phyloP scores from a whole-genome alignment of 1,284 basidiomycete species.

The Malassezia slooffiae region DNA sequence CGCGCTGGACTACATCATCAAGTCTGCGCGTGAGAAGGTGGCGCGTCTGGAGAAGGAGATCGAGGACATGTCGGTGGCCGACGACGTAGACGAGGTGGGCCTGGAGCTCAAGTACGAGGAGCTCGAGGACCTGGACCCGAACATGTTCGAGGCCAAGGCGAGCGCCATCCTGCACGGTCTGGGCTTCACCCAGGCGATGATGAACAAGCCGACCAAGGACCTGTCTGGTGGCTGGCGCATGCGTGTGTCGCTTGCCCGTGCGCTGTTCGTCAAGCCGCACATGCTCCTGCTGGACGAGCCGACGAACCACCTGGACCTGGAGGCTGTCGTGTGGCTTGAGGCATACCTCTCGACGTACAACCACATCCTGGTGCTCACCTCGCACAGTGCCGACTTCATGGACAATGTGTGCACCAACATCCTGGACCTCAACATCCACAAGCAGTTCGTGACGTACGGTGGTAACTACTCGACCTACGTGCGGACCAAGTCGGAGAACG shows the following conservation, averaged over 20 bases:
- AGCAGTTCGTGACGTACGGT: slow-evolving; percentile 72
- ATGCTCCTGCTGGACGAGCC: slow-evolving; percentile 68
- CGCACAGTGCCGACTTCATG: slow-evolving; percentile 98
- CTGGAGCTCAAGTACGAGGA: slow-evolving; percentile 87
- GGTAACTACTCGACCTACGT: slow-evolving; percentile 97
- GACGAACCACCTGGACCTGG: slow-evolving; percentile 77
- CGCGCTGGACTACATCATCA: slow-evolving; percentile 89
- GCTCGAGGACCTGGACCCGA: slow-evolving; percentile 90
- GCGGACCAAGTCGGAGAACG: slow-evolving; percentile 89
- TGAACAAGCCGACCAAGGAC: slow-evolving; percentile 91
- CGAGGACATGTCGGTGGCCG: slow-evolving; percentile 81
- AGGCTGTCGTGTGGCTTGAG: slow-evolving; percentile 97
- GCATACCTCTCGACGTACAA: slow-evolving; percentile 96
- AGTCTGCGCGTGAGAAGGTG: slow-evolving; percentile 84
- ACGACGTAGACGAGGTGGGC: slow-evolving; percentile 75
- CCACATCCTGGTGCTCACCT: slow-evolving; percentile 82
- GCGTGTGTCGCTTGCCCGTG: slow-evolving; percentile 91
- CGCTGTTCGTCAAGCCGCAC: slow-evolving; percentile 93
- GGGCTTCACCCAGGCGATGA: slow-evolving; percentile 81
- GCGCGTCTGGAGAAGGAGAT: slow-evolving; percentile 88
- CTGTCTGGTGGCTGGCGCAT: slow-evolving; percentile 99
- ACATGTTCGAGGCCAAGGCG: slow-evolving; percentile 89
- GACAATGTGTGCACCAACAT: slow-evolving; percentile 76
- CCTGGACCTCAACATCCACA: slow-evolving; percentile 84
- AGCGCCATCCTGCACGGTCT: slow-evolving; percentile 92